A percentile compares a stretch with the other conserved stretches of the same genome.
phyloP scores from a whole-genome alignment of 352 stramenopile species.

The Phytophthora melonis region DNA sequence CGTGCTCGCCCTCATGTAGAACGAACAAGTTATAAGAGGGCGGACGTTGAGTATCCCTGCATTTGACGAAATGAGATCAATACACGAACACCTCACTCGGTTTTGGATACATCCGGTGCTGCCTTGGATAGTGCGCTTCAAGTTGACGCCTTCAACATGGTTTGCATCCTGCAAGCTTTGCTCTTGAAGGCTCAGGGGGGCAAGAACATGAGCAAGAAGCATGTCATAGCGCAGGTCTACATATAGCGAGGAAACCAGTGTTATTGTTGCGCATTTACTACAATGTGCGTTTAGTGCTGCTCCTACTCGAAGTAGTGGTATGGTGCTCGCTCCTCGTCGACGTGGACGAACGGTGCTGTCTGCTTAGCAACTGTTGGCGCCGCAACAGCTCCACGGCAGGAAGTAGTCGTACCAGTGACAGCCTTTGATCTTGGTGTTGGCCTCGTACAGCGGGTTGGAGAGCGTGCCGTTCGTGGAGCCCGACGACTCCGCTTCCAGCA shows the following conservation, averaged over 20 bases:
- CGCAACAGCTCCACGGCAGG: conserved; percentile 33
- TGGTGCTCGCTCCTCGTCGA: background rate
- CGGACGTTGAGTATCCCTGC: too few relatives aligned
- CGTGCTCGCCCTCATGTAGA: conserved; percentile 39
- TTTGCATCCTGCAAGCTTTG: too few relatives aligned
- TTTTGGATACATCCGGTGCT: too few relatives aligned
- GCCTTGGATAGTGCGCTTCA: too few relatives aligned
- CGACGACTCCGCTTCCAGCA: conserved; percentile 11
- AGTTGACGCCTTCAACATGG: too few relatives aligned
- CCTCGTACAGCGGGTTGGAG: conserved; percentile 27
- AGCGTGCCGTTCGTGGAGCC: conserved; percentile 9
- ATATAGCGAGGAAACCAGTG: too few relatives aligned
- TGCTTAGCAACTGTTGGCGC: conserved; percentile 32
- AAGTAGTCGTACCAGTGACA: conserved; percentile 38
- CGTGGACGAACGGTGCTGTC: background rate
- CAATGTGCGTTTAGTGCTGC: background rate
- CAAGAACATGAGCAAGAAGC: too few relatives aligned
- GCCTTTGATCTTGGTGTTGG: conserved; percentile 29
- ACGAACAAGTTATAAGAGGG: background rate
- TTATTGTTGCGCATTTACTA: too few relatives aligned
- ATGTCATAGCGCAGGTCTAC: too few relatives aligned
- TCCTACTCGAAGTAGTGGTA: background rate
- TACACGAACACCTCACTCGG: background rate
- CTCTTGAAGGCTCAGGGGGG: too few relatives aligned
- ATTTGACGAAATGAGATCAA: background rate